Conservation (phyloP, 768 basidiomycete genomes). For the Gelatoporia subvermispora region DNA sequence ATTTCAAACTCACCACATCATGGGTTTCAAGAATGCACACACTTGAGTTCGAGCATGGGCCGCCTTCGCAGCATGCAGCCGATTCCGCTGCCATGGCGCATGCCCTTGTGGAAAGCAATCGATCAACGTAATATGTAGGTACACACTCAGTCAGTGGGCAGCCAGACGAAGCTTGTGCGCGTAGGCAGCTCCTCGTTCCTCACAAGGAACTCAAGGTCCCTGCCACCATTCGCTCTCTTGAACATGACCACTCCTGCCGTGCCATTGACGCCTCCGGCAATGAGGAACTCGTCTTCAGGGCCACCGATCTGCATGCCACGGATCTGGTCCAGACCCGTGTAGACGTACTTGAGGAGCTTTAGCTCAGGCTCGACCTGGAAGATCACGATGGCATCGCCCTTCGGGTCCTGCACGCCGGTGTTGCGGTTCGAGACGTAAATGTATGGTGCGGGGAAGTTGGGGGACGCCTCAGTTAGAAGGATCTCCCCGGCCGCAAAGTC, state of each 20-base stretch:
- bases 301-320: slow-evolving; percentile 59
- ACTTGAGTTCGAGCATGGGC: no score
- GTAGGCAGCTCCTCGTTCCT: slow-evolving; percentile 49
- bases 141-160: slow-evolving; percentile 3
- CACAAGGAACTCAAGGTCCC: slow-evolving; percentile 46
- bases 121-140: no score
- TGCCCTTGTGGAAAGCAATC: no score
- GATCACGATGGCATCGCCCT: slow-evolving; percentile 62
- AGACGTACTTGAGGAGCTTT: slow-evolving; percentile 47
- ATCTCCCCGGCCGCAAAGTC: slow-evolving; percentile 56
- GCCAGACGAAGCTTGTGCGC: slow-evolving; percentile 52
- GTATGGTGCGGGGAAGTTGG: slow-evolving; percentile 44
- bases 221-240: slow-evolving; percentile 49
- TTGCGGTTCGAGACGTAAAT: slow-evolving; percentile 72
- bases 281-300: slow-evolving; percentile 46
- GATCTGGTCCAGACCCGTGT: slow-evolving; percentile 59
- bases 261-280: slow-evolving; percentile 51
- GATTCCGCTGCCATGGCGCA: no score
- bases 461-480: slow-evolving; percentile 47
- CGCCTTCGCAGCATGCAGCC: no score
- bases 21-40: no score
- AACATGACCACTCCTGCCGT: slow-evolving; percentile 54
- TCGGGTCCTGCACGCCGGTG: slow-evolving; percentile 41
- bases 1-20: no score
- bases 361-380: slow-evolving; percentile 45